These are phyloP conservation scores for Collybia sordida DNA, from an alignment of 768 basidiomycete species.

Conservation along the genomic window DNA sequence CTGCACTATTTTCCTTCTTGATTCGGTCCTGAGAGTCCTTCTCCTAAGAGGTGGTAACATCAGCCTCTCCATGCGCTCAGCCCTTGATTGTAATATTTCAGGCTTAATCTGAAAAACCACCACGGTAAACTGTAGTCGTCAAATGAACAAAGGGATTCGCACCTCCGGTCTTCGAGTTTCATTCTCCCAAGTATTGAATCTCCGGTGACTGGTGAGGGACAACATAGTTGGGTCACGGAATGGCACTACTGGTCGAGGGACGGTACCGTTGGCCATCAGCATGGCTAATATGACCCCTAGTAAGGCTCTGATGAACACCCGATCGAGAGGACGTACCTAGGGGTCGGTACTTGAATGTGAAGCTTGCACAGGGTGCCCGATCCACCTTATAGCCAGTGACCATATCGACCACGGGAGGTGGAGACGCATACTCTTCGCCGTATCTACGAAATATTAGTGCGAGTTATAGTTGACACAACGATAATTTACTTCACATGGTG, in stretches of 20 bases:
- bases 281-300: neutral
- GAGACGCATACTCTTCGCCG: conserved; percentile 27
- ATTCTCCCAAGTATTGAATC: neutral
- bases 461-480: neutral
- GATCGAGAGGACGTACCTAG: conserved; percentile 19
- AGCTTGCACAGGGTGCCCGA: conserved; percentile 22
- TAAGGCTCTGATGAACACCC: neutral
- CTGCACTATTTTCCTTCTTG: neutral
- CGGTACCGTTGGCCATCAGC: conserved; percentile 8
- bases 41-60: neutral
- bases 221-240: neutral
- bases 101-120: neutral
- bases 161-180: conserved; percentile 2
- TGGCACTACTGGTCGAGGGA: conserved; percentile 5
- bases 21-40: neutral
- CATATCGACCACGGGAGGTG: conserved; percentile 25
- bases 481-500: conserved; percentile 28
- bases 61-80: neutral
- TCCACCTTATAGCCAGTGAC: conserved; percentile 24
- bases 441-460: conserved; percentile 15
- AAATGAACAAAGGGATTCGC: neutral
- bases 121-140: neutral
- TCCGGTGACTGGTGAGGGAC: neutral
- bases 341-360: conserved; percentile 35
- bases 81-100: neutral